Conservation (phyloP, 2,329 filamentous ascomycete species). For the Colletotrichum costaricense region DNA sequence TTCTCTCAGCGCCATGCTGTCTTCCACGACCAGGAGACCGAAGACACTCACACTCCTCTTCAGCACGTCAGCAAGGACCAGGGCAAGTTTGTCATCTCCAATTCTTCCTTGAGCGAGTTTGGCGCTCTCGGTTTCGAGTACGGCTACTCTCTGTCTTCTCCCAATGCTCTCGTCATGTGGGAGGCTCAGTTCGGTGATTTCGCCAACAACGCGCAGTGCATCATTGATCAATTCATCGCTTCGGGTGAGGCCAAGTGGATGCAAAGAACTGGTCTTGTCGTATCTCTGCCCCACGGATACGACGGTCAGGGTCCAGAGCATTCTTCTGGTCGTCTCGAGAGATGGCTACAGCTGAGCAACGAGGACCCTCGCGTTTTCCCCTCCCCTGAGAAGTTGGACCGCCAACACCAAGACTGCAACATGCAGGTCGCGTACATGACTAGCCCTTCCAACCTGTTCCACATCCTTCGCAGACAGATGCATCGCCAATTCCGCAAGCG, state of each 20-base stretch:
- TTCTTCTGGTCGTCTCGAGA: slow-evolving; percentile 96
- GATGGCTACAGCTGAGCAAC: slow-evolving; percentile 96
- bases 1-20: slow-evolving; percentile 98
- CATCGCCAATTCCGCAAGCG: slow-evolving; percentile 99
- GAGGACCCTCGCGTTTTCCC: slow-evolving; percentile 97
- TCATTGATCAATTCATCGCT: slow-evolving; percentile 98
- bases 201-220: slow-evolving; percentile 98
- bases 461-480: slow-evolving; percentile 96
- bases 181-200: slow-evolving; percentile 99
- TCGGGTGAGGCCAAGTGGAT: slow-evolving; percentile 99
- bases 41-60: slow-evolving; percentile 92
- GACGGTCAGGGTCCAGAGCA: slow-evolving; percentile 98
- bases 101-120: slow-evolving; percentile 84
- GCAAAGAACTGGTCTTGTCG: slow-evolving; percentile 94
- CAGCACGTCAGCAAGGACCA: slow-evolving; percentile 91
- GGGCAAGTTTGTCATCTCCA: slow-evolving; percentile 95
- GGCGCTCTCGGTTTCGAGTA: slow-evolving; percentile 95
- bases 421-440: slow-evolving; percentile 99
- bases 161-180: slow-evolving; percentile 98
- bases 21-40: slow-evolving; percentile 96
- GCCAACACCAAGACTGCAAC: slow-evolving; percentile 99
- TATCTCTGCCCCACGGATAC: slow-evolving; percentile 97
- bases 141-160: slow-evolving; percentile 96
- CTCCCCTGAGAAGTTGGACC: slow-evolving; percentile 85
- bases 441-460: slow-evolving; percentile 95